Percentiles rank a stretch among this genome's conserved stretches.
Evolutionary conservation across 1,284 basidiomycete genomes (phyloP).

Genomic region (Trichosporon ovoides): DNA sequence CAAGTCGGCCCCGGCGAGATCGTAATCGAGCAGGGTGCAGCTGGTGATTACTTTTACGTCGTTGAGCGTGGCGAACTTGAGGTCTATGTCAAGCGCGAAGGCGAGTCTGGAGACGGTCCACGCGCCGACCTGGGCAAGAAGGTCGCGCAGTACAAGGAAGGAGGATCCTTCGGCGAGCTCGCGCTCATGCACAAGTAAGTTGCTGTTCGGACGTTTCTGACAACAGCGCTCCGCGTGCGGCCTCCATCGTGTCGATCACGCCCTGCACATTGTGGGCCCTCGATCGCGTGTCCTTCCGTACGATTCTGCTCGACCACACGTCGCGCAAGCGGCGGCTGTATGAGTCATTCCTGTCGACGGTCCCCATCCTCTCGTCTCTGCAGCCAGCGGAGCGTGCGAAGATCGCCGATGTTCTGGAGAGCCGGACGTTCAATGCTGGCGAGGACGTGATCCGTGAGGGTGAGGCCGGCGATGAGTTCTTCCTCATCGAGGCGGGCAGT

Average conservation of each 20-base stretch:
- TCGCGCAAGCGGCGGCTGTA: slow-evolving; percentile 88
- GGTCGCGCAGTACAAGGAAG: slow-evolving; percentile 78
- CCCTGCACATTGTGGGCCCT: slow-evolving; percentile 86
- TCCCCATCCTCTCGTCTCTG: slow-evolving; percentile 79
- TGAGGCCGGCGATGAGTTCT: slow-evolving; percentile 94
- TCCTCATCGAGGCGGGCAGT: slow-evolving; percentile 89
- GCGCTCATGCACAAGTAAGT: slow-evolving; percentile 87
- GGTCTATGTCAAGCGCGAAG: slow-evolving; percentile 66
- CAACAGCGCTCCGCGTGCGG: slow-evolving; percentile 73
- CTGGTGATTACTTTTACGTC: slow-evolving; percentile 96
- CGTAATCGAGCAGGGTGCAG: slow-evolving; percentile 93
- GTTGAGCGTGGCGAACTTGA: slow-evolving; percentile 85
- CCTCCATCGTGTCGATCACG: slow-evolving; percentile 81
- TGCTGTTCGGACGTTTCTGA: neutral
- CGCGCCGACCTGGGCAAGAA: slow-evolving; percentile 59
- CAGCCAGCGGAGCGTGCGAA: slow-evolving; percentile 86
- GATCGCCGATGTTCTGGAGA: slow-evolving; percentile 90
- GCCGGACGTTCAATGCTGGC: slow-evolving; percentile 73
- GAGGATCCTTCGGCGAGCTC: slow-evolving; percentile 89
- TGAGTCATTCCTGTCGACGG: slow-evolving; percentile 88
- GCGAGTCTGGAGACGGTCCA: slow-evolving; percentile 53
- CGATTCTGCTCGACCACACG: slow-evolving; percentile 71
- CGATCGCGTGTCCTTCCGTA: slow-evolving; percentile 95
- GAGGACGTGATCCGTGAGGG: slow-evolving; percentile 84
- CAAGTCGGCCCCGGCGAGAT: slow-evolving; percentile 66